These are phyloP conservation scores for Aspergillus proliferans DNA, from an alignment of 2,329 filamentous ascomycete species.

Conservation along the genomic window DNA sequence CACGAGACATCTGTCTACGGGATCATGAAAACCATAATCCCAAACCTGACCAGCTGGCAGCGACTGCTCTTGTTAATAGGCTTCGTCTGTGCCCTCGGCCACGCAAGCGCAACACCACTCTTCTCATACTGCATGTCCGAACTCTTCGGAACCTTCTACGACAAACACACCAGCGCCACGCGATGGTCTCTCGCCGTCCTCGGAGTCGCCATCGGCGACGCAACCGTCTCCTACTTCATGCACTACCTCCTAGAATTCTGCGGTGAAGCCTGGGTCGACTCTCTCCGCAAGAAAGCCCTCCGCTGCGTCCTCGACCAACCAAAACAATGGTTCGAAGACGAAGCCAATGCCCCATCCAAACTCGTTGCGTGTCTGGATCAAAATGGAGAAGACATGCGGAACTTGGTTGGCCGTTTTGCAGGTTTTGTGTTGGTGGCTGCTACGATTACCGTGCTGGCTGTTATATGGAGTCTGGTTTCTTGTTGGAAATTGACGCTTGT, in stretches of 20 bases:
- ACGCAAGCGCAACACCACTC: constrained; percentile 62
- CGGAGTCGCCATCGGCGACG: constrained; percentile 61
- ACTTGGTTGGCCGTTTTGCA: constrained; percentile 70
- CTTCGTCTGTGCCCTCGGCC: constrained; percentile 55
- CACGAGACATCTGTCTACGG: background rate
- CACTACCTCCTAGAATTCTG: constrained; percentile 66
- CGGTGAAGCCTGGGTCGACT: constrained; percentile 71
- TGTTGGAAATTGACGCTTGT: constrained; percentile 80
- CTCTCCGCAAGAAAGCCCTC: constrained; percentile 62
- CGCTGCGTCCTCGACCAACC: constrained; percentile 68
- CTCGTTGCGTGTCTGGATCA: constrained; percentile 70
- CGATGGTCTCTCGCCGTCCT: constrained; percentile 67
- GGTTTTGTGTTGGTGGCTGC: constrained; percentile 62
- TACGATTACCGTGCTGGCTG: constrained; percentile 61
- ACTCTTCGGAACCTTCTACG: constrained; percentile 65
- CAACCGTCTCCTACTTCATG: constrained; percentile 56
- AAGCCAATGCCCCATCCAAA: constrained; percentile 56
- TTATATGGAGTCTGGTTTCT: constrained; percentile 66
- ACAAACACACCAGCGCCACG: constrained; percentile 45
- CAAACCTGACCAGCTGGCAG: constrained; percentile 49
- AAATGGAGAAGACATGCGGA: constrained; percentile 81
- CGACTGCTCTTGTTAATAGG: constrained; percentile 55
- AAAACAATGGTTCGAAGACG: constrained; percentile 68
- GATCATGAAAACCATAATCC: constrained; percentile 60
- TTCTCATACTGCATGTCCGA: constrained; percentile 73